Percentiles rank a stretch among this genome's conserved stretches.
Evolutionary conservation across 1,139 yeast species (phyloP).

Genomic region (Yamadazyma dendronema): DNA sequence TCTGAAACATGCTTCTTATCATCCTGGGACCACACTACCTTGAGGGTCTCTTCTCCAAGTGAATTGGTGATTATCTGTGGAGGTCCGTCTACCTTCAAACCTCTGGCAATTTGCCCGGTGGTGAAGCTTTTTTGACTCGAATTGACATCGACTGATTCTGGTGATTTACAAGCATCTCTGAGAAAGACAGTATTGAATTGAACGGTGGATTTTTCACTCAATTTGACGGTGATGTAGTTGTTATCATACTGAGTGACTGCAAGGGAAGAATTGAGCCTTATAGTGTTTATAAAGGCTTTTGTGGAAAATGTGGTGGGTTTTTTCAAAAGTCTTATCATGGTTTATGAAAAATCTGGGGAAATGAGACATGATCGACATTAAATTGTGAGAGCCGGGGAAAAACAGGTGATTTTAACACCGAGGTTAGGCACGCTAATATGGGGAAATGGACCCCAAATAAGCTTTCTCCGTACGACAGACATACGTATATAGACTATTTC

Average conservation of each 20-base stretch:
- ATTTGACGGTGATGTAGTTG: slow-evolving; percentile 20
- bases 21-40: slow-evolving; percentile 54
- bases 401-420: slow-evolving; percentile 1
- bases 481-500: no score
- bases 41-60: slow-evolving; percentile 24
- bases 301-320: background rate
- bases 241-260: slow-evolving; percentile 14
- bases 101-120: slow-evolving; percentile 47
- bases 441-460: no score
- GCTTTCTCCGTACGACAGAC: no score
- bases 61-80: slow-evolving; percentile 18
- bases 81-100: slow-evolving; percentile 28
- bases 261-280: slow-evolving; percentile 5
- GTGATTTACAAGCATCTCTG: slow-evolving; percentile 60
- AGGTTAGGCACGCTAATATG: no score
- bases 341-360: slow-evolving; percentile 2
- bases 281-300: background rate
- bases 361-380: background rate
- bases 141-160: slow-evolving; percentile 50
- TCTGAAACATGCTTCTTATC: slow-evolving; percentile 34
- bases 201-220: slow-evolving; percentile 26
- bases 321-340: background rate
- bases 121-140: slow-evolving; percentile 68
- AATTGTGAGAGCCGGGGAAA: no score
- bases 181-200: slow-evolving; percentile 56